Base-by-base conservation (phyloP, 1,284 basidiomycete species). In the Anthracocystis setariae region DNA sequence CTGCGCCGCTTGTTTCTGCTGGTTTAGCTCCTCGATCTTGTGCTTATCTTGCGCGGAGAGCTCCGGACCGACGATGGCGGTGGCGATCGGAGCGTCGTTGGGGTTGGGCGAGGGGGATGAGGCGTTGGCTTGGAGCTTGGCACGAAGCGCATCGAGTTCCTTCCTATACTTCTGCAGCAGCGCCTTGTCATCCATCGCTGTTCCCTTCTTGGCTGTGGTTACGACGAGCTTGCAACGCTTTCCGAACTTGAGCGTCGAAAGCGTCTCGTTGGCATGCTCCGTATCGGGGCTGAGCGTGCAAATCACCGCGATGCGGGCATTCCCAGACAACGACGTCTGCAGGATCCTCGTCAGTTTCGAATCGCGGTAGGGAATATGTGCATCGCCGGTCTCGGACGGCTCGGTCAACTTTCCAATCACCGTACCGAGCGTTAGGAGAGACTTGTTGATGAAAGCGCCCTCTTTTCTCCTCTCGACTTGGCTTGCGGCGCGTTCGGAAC, bases 191-290 rank as follows among this genome's bases (percentile, higher is more conserved):
- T 82, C 78, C 62, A 81, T 64, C 3, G 86, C 84, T 3, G 85
- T 83, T 18, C 87, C 86, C 66, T 86, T 67, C 76, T 86, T 84
- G 5, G 87, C 87, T 53, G 86, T 85, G 3, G 87, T 88, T 44
- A 86, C 84, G 44, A 88, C 86, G 74, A 86, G 84, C 50, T 86
- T 86, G 61, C 86, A 87, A 18, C 86, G 74, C 8, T 85, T 84
- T 15, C 87, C 87, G 63, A 88, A 88, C 67, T 87, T 87, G 47
- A 88, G 79, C 8, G 87, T 88, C 18, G 85, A 85, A 12, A 88
- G 80, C 5, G 86, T 86, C 72, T 88, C 87, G 15, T 83, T 76
- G n/a, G 84, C 85, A 60, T 87, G 86, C 27, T 84, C 82, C 23
- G 82, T 78, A 45, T 86, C 85, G 3, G 83, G 81, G 13, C 83